Conservation (phyloP, 495 filamentous ascomycete genomes). For the Echria macrotheca region DNA sequence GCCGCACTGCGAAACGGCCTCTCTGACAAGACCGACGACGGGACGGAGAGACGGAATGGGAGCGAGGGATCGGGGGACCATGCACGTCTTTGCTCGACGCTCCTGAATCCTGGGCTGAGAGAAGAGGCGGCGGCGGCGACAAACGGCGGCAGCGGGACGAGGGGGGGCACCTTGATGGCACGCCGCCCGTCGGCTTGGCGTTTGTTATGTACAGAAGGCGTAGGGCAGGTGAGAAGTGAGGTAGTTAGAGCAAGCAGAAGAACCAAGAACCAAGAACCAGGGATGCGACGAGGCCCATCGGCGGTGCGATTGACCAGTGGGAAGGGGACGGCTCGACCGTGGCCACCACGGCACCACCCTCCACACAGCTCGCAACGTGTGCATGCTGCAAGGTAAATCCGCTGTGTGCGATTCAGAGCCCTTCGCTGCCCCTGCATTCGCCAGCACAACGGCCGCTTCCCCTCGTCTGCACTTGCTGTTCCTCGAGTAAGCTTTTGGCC, state of each 20-base stretch:
- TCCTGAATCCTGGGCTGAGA: too few species aligned
- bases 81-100: too few species aligned
- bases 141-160: too few species aligned
- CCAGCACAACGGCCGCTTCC: slow-evolving; percentile 10
- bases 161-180: slow-evolving; percentile 25
- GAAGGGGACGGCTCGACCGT: not conserved
- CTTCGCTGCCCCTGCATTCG: slow-evolving; percentile 24
- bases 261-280: not conserved
- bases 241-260: too few species aligned
- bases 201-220: too few species aligned
- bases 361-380: slow-evolving; percentile 21
- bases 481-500: not conserved
- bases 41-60: slow-evolving; percentile 2
- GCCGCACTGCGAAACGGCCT: slow-evolving; percentile 14
- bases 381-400: slow-evolving; percentile 34
- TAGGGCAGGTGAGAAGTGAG: too few species aligned
- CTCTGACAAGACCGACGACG: slow-evolving; percentile 1
- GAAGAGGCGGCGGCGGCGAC: too few species aligned
- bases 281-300: too few species aligned
- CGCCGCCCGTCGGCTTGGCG: not conserved
- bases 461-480: slow-evolving; percentile 15
- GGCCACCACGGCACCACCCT: slow-evolving; percentile 3
- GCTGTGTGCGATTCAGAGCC: slow-evolving; percentile 11
- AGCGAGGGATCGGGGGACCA: too few species aligned
- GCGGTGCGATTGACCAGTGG: slow-evolving; percentile 6